Evolutionary conservation across 2,329 filamentous ascomycete species (phyloP).

Genomic region (Beauveria sp.): DNA sequence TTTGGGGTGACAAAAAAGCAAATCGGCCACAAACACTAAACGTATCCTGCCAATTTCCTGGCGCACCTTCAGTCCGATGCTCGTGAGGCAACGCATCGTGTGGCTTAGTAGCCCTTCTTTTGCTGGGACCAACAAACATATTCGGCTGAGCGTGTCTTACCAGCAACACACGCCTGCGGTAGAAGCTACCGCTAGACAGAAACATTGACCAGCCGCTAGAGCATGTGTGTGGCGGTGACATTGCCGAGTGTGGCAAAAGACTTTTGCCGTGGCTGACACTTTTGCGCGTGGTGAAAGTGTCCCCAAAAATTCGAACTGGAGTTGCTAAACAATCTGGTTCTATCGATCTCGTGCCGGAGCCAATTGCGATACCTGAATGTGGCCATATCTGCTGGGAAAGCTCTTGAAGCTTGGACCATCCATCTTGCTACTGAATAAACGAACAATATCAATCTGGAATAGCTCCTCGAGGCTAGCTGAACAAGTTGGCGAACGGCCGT

Average conservation of each 20-base stretch:
- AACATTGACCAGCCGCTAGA: conserved; percentile 4
- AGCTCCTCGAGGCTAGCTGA: not conserved
- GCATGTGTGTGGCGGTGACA: not conserved
- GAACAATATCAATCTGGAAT: not conserved
- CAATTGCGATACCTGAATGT: not conserved
- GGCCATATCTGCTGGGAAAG: not conserved
- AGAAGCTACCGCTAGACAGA: not conserved
- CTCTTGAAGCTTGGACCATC: not conserved
- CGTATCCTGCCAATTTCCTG: too few species aligned
- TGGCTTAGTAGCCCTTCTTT: too few species aligned
- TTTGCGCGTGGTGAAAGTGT: not conserved
- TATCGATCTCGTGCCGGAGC: not conserved
- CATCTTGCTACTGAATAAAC: not conserved
- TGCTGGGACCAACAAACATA: too few species aligned
- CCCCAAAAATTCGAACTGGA: not conserved
- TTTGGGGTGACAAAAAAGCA: too few species aligned
- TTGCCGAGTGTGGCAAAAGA: not conserved
- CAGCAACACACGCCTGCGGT: too few species aligned
- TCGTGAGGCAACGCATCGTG: too few species aligned
- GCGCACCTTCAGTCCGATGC: too few species aligned
- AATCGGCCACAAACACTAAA: too few species aligned
- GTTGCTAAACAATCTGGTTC: not conserved
- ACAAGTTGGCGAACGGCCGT: not conserved
- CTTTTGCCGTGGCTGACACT: not conserved
- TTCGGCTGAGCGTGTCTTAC: too few species aligned